These are phyloP conservation scores for Agrocybe pediades DNA, from an alignment of 768 basidiomycete species.

Conservation along the genomic window DNA sequence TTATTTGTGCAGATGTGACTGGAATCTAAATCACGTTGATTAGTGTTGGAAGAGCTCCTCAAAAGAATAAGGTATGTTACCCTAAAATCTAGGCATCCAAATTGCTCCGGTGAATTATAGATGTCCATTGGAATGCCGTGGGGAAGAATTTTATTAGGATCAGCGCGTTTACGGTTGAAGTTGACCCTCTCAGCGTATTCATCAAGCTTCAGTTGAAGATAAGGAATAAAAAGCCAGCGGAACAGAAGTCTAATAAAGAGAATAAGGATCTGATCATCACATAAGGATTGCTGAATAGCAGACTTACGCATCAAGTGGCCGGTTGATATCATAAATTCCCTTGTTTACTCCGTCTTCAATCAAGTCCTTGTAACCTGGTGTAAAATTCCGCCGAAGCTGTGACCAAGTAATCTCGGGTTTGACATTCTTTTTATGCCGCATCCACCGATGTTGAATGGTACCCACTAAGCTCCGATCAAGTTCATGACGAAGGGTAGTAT, in stretches of 20 bases:
- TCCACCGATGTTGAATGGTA: slow-evolving; percentile 38
- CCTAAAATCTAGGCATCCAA: slow-evolving; percentile 26
- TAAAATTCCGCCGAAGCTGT: slow-evolving; percentile 27
- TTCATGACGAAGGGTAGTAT: slow-evolving; percentile 36
- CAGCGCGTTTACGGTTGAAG: slow-evolving; percentile 16
- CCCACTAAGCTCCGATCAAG: slow-evolving; percentile 31
- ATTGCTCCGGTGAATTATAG: slow-evolving; percentile 25
- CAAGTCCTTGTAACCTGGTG: slow-evolving; percentile 37
- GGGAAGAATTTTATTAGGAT: slow-evolving; percentile 39
- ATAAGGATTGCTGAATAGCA: background rate
- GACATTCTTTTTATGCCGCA: slow-evolving; percentile 33
- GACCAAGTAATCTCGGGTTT: slow-evolving; percentile 42
- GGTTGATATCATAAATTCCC: slow-evolving; percentile 6
- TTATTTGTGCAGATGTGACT: background rate
- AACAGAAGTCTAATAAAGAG: slow-evolving; percentile 36
- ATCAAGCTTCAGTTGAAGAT: slow-evolving; percentile 40
- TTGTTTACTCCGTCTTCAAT: slow-evolving; percentile 30
- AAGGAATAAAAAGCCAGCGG: slow-evolving; percentile 41
- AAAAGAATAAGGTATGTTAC: background rate
- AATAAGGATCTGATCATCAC: background rate
- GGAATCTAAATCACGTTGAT: background rate
- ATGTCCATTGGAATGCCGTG: slow-evolving; percentile 42
- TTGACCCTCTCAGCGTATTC: slow-evolving; percentile 24
- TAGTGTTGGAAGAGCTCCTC: background rate
- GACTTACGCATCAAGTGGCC: slow-evolving; percentile 5